phyloP scores from a whole-genome alignment of 495 filamentous ascomycete genomes.

The Aspergillus saccharolyticus region DNA sequence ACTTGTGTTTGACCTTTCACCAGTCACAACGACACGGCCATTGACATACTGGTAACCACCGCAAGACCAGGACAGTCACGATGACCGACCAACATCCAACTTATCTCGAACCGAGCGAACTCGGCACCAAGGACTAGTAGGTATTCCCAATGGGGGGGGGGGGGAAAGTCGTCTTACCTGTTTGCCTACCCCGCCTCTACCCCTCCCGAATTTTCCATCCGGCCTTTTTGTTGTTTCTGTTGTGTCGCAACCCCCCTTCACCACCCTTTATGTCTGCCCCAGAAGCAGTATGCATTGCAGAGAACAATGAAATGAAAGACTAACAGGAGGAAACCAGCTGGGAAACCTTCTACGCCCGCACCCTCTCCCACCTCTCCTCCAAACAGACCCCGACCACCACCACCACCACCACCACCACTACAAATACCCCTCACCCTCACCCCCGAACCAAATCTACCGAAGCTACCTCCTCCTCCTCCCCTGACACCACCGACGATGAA shows the following conservation, averaged over 20 bases:
- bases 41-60: too few relatives aligned
- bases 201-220: not conserved
- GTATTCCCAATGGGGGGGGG: too few relatives aligned
- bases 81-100: slow-evolving; percentile 33
- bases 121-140: slow-evolving; percentile 54
- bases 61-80: not conserved
- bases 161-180: too few relatives aligned
- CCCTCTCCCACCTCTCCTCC: slow-evolving; percentile 34
- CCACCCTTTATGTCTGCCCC: not conserved
- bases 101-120: slow-evolving; percentile 47
- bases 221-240: not conserved
- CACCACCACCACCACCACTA: slow-evolving; percentile 1
- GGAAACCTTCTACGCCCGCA: slow-evolving; percentile 45
- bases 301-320: slow-evolving; percentile 3
- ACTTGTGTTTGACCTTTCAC: too few relatives aligned
- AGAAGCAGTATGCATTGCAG: slow-evolving; percentile 3
- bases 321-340: slow-evolving; percentile 24
- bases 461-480: not conserved
- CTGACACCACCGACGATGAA: slow-evolving; percentile 13
- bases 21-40: too few relatives aligned
- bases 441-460: not conserved
- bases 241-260: not conserved
- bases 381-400: slow-evolving; percentile 14
- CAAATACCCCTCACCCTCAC: too few relatives aligned
- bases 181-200: not conserved